A percentile compares a stretch with the other conserved stretches of the same genome.
Conservation (phyloP, 257 asterid genomes). For the Solanum raphanifolium region DNA sequence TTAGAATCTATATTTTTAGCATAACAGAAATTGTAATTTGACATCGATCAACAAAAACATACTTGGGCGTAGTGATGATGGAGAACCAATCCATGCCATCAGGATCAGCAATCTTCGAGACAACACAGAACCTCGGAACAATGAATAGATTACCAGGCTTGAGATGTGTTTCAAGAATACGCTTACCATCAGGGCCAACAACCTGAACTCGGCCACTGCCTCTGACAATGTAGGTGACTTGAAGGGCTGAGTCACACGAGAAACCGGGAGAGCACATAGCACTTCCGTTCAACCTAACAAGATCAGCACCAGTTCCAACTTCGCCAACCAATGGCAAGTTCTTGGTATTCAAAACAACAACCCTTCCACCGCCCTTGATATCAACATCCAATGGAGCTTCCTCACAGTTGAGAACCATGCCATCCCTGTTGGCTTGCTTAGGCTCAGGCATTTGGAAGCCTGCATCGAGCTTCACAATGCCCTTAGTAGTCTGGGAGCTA, state of each 20-base stretch:
- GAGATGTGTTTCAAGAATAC: constrained; percentile 44
- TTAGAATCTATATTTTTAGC: neutral
- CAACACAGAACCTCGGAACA: constrained; percentile 72
- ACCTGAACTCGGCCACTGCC: constrained; percentile 85
- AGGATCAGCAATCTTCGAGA: constrained; percentile 72
- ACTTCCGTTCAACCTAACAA: constrained; percentile 57
- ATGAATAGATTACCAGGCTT: constrained; percentile 62
- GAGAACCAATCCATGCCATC: constrained; percentile 94
- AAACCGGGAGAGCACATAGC: constrained; percentile 96
- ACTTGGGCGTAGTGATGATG: constrained; percentile 83
- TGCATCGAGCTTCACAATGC: constrained; percentile 44
- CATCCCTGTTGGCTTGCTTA: constrained; percentile 34
- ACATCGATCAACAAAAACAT: constrained; percentile 1
- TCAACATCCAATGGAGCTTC: constrained; percentile 70
- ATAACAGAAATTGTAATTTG: neutral
- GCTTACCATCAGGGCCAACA: constrained; percentile 72
- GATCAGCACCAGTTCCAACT: constrained; percentile 76
- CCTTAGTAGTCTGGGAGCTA: constrained; percentile 28
- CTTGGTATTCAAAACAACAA: constrained; percentile 74
- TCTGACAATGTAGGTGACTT: constrained; percentile 74
- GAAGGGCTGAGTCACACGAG: constrained; percentile 82
- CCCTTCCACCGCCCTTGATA: constrained; percentile 61
- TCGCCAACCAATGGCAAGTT: constrained; percentile 82
- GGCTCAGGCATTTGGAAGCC: constrained; percentile 58
- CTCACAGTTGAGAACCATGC: constrained; percentile 55